Evolutionary conservation across 2,329 filamentous ascomycete species (phyloP).

Genomic region (Podosphaera xanthii): DNA sequence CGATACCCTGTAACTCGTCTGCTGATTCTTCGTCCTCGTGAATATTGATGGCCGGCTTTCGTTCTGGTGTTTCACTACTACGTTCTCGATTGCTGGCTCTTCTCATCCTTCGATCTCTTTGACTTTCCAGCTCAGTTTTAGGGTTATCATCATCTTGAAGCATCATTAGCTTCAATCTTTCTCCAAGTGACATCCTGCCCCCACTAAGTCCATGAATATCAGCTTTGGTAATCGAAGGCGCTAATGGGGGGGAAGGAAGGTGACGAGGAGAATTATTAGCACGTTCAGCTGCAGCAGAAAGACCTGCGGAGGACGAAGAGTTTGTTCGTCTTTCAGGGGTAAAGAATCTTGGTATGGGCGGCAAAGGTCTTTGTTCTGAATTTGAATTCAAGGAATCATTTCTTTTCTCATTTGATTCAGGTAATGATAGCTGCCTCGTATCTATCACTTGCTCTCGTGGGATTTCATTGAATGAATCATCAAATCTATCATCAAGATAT

Average conservation of each 20-base stretch:
- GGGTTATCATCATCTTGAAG: conserved; percentile 40
- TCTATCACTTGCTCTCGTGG: conserved; percentile 16
- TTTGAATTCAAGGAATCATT: conserved; percentile 58
- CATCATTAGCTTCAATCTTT: conserved; percentile 75
- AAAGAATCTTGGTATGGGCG: conserved; percentile 50
- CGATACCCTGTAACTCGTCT: conserved; percentile 34
- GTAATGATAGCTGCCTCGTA: neutral
- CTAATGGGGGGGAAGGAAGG: conserved; percentile 47
- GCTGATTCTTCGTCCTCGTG: conserved; percentile 35
- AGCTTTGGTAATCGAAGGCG: conserved; percentile 45
- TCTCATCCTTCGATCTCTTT: conserved; percentile 46
- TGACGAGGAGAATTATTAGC: conserved; percentile 42
- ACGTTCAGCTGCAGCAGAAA: conserved; percentile 50
- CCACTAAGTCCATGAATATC: conserved; percentile 59
- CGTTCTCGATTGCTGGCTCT: conserved; percentile 31
- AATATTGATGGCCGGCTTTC: conserved; percentile 15
- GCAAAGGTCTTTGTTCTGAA: conserved; percentile 62
- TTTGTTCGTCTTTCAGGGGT: conserved; percentile 19
- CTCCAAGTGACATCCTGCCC: conserved; percentile 61
- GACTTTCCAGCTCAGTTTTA: conserved; percentile 38
- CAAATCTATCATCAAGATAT: conserved; percentile 13
- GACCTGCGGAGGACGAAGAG: conserved; percentile 35
- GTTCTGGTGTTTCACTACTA: conserved; percentile 17
- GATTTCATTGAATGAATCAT: conserved; percentile 40
- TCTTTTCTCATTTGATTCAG: conserved; percentile 25